phyloP scores from a whole-genome alignment of 768 basidiomycete genomes.

The Boletus reticulatus region DNA sequence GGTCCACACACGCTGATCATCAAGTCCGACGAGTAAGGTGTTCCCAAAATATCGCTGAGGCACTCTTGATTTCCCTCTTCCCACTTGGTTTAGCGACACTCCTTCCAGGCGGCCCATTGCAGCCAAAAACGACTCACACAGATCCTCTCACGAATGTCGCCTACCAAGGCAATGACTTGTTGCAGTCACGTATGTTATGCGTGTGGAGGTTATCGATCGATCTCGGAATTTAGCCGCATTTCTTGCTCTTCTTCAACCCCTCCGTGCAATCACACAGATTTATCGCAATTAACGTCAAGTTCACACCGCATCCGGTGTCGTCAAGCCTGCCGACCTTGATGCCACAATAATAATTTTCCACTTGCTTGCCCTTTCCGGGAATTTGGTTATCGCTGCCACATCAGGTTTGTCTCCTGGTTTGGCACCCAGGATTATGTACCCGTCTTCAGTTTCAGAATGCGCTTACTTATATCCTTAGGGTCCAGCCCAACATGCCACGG shows the following conservation, averaged over 20 bases:
- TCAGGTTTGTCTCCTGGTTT: not conserved
- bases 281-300: slow-evolving; percentile 23
- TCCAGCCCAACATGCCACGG: not conserved
- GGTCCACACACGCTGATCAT: not conserved
- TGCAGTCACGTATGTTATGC: slow-evolving; percentile 8
- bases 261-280: slow-evolving; percentile 1
- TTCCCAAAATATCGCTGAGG: slow-evolving; percentile 22
- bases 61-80: slow-evolving; percentile 5
- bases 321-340: not conserved
- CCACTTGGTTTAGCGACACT: slow-evolving; percentile 4
- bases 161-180: slow-evolving; percentile 1
- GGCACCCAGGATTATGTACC: not conserved
- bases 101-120: slow-evolving; percentile 4
- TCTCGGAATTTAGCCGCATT: slow-evolving; percentile 16
- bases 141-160: slow-evolving; percentile 26
- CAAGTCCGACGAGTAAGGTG: slow-evolving; percentile 8
- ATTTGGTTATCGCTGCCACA: slow-evolving; percentile 3
- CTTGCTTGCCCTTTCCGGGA: slow-evolving; percentile 1
- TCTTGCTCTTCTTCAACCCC: slow-evolving; percentile 2
- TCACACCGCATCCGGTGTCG: slow-evolving; percentile 1
- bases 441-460: not conserved
- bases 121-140: slow-evolving; percentile 12
- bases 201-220: slow-evolving; percentile 15
- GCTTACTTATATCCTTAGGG: slow-evolving; percentile 22
- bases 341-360: not conserved